These are phyloP conservation scores for Cinchona pubescens DNA, from an alignment of 257 asterid genomes.

Conservation along the genomic window DNA sequence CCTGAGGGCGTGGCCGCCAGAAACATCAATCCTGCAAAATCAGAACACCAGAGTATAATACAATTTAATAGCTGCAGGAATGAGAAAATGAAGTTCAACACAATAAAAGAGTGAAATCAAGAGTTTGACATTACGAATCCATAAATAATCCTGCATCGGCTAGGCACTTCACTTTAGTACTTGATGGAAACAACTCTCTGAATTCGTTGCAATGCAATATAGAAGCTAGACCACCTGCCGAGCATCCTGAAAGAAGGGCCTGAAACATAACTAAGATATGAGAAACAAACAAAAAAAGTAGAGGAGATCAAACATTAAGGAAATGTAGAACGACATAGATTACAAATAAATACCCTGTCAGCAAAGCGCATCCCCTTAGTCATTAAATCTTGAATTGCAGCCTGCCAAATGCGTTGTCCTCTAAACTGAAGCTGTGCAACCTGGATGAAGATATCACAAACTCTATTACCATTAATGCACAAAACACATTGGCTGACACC, in stretches of 20 bases:
- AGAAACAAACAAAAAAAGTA: not conserved
- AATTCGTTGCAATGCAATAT: constrained; percentile 91
- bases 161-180: constrained; percentile 82
- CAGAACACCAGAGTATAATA: not conserved
- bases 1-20: constrained; percentile 66
- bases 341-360: constrained; percentile 46
- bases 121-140: constrained; percentile 68
- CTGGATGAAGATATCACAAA: constrained; percentile 28
- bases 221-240: constrained; percentile 98
- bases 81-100: not conserved
- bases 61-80: not conserved
- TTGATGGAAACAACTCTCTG: constrained; percentile 44
- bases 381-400: constrained; percentile 76
- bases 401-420: constrained; percentile 78
- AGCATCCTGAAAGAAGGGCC: constrained; percentile 98
- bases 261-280: constrained; percentile 26
- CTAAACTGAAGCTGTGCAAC: constrained; percentile 77
- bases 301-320: not conserved
- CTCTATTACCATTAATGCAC: not conserved
- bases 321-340: not conserved
- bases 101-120: constrained; percentile 10
- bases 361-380: constrained; percentile 82
- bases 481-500: not conserved
- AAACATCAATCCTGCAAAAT: constrained; percentile 54
- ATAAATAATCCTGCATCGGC: constrained; percentile 92